These are phyloP conservation scores for Pythium aquatile DNA, from an alignment of 352 stramenopile species.

Conservation along the genomic window DNA sequence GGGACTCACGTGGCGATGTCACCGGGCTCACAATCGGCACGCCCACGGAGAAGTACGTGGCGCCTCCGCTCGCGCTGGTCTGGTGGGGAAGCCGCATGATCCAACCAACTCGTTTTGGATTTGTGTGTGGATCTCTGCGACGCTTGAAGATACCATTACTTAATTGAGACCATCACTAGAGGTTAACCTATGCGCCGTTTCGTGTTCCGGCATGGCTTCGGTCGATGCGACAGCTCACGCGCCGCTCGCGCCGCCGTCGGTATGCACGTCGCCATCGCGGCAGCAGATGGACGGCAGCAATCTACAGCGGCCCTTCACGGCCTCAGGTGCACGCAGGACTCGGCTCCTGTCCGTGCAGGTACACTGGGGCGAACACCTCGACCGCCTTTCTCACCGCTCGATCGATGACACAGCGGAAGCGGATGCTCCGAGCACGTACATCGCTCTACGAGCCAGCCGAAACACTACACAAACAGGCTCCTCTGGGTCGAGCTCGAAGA, in stretches of 20 bases:
- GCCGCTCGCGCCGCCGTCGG: constrained; percentile 42
- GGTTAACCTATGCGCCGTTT: constrained; percentile 20
- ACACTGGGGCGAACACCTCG: constrained; percentile 44
- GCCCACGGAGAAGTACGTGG: constrained; percentile 43
- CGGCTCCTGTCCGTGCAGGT: constrained; percentile 54
- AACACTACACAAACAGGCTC: background rate
- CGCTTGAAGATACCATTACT: constrained; percentile 32
- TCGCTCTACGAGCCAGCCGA: constrained; percentile 13
- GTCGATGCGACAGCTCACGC: constrained; percentile 27
- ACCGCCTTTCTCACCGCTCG: constrained; percentile 4
- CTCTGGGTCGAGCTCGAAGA: background rate
- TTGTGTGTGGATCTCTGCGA: background rate
- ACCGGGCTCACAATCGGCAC: constrained; percentile 44
- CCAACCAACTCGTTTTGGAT: background rate
- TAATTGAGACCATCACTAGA: constrained; percentile 3
- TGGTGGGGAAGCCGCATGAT: constrained; percentile 4
- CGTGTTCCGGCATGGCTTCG: constrained; percentile 20
- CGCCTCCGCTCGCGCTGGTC: background rate
- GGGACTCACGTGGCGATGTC: constrained; percentile 37
- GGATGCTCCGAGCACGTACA: constrained; percentile 20
- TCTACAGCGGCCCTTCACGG: constrained; percentile 48
- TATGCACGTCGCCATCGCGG: constrained; percentile 33
- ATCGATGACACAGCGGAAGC: background rate
- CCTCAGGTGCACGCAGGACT: constrained; percentile 33
- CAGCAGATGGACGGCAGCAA: background rate